Evolutionary conservation across 306 rosid species (phyloP).

Genomic region (Lagenaria siceraria): DNA sequence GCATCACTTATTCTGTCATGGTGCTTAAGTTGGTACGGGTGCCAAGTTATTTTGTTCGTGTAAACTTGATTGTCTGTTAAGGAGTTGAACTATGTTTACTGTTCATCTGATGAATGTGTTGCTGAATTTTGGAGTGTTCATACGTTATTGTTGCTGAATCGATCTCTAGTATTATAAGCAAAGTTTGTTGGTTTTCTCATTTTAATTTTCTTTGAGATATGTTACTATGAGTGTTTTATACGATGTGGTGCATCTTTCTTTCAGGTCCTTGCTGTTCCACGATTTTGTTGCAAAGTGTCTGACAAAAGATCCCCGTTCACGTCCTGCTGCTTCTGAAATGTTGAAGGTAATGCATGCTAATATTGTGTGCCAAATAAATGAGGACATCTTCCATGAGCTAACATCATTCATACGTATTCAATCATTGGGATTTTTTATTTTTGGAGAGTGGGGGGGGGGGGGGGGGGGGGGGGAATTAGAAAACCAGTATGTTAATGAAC

Average conservation of each 20-base stretch:
- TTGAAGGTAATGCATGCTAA: conserved; percentile 47
- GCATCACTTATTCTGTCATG: background rate
- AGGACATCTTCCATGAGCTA: conserved; percentile 6
- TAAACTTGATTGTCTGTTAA: background rate
- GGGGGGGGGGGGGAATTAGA: no score
- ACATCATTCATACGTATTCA: background rate
- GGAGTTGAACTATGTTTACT: background rate
- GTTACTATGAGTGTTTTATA: background rate
- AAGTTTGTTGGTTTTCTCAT: background rate
- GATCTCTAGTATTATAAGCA: background rate
- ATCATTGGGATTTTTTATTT: no score
- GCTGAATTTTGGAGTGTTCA: background rate
- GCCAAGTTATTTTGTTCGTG: background rate
- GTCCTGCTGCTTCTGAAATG: conserved; percentile 93
- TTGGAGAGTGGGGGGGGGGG: no score
- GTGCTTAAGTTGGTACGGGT: background rate
- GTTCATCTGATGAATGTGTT: background rate
- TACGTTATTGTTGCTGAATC: background rate
- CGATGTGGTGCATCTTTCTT: conserved; percentile 7
- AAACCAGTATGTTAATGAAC: no score
- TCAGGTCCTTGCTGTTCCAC: conserved; percentile 89
- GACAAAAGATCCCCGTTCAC: conserved; percentile 89
- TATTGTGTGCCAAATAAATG: background rate
- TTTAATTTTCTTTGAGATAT: background rate
- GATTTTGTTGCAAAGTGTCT: conserved; percentile 96